phyloP scores from a whole-genome alignment of 805 yeast genomes.

The Zygosaccharomyces bisporus region DNA sequence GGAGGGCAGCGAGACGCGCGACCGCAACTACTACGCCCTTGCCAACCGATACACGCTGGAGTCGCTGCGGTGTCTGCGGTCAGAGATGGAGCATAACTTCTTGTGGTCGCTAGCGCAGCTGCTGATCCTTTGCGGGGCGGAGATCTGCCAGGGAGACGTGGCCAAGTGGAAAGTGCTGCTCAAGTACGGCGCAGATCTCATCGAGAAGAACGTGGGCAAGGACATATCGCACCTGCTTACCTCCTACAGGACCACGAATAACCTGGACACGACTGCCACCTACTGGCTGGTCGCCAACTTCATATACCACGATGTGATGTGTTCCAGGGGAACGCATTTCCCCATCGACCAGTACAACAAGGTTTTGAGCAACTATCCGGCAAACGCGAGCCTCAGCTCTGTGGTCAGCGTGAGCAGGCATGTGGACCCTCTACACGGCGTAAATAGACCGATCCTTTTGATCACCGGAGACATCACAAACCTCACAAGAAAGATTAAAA shows the following conservation, averaged over 20 bases:
- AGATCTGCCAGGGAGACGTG: constrained; percentile 79
- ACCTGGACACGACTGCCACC: constrained; percentile 30
- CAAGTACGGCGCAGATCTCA: constrained; percentile 60
- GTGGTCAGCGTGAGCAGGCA: constrained; percentile 36
- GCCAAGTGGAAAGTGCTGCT: constrained; percentile 67
- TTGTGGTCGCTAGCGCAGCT: constrained; percentile 51
- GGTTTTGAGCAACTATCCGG: constrained; percentile 37
- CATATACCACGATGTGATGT: constrained; percentile 74
- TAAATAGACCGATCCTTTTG: constrained; percentile 63
- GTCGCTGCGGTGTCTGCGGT: constrained; percentile 17
- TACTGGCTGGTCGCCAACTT: constrained; percentile 74
- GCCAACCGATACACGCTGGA: constrained; percentile 24
- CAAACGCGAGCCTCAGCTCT: neutral
- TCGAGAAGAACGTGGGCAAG: constrained; percentile 61
- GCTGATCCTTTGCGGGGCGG: constrained; percentile 70
- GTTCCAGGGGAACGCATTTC: constrained; percentile 66
- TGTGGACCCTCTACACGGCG: constrained; percentile 69
- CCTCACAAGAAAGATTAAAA: constrained; percentile 51
- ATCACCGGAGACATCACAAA: constrained; percentile 65
- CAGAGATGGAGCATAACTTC: constrained; percentile 12
- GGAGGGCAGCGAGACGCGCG: constrained; percentile 12
- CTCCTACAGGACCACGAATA: constrained; percentile 53
- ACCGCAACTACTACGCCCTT: constrained; percentile 15
- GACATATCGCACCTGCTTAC: constrained; percentile 38
- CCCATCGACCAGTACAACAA: constrained; percentile 55